phyloP scores from a whole-genome alignment of 75 land plant species.

The Larix kaempferi region DNA sequence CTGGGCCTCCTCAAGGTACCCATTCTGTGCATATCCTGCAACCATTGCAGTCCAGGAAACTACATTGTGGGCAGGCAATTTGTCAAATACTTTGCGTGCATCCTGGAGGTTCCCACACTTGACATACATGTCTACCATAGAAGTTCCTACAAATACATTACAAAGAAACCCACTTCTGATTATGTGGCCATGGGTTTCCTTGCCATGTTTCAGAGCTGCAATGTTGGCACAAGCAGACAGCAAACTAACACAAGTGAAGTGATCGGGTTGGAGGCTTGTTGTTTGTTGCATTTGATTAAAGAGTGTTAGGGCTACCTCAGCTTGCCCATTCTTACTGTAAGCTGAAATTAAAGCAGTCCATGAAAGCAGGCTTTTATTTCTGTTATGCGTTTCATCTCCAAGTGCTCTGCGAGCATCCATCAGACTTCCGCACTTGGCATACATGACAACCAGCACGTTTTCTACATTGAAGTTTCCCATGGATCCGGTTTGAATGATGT shows the following conservation, averaged over 20 bases:
- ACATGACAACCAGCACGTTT: too few species aligned
- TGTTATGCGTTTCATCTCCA: too few species aligned
- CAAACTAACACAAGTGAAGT: conserved; percentile 36
- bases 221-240: conserved; percentile 42
- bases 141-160: conserved; percentile 18
- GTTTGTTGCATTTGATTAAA: conserved; percentile 43
- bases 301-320: conserved; percentile 17
- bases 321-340: conserved; percentile 24
- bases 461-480: too few species aligned
- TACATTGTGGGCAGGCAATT: conserved; percentile 31
- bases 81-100: conserved; percentile 46
- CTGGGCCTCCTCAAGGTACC: conserved; percentile 27
- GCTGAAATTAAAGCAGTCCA: conserved; percentile 38
- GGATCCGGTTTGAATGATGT: too few species aligned
- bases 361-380: not conserved
- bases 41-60: conserved; percentile 53
- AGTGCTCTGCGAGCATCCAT: too few species aligned
- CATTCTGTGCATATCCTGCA: conserved; percentile 24
- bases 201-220: conserved; percentile 11
- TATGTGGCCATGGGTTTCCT: conserved; percentile 19
- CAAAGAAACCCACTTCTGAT: conserved; percentile 24
- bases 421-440: too few species aligned
- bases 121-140: conserved; percentile 31
- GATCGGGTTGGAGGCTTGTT: conserved; percentile 39
- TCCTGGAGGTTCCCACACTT: conserved; percentile 15